Percentiles rank a stretch among this genome's conserved stretches.
phyloP scores from a whole-genome alignment of 108 stramenopile species.

The Pseudonitzschia delicatissima region DNA sequence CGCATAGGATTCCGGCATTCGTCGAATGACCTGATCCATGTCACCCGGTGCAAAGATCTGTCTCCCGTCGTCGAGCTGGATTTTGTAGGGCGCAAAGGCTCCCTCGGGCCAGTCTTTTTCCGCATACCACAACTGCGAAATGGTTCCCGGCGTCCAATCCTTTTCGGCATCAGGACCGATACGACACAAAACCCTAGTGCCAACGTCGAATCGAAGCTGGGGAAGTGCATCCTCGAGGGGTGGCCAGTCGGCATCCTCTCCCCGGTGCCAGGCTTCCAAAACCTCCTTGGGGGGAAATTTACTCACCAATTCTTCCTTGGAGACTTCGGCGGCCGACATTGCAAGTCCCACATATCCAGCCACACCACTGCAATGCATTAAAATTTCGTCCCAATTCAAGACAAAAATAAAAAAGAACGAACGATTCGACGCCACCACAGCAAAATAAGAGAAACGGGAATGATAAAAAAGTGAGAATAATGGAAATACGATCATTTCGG shows the following conservation, averaged over 20 bases:
- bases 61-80: slow-evolving; percentile 84
- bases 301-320: slow-evolving; percentile 56
- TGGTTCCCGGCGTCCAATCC: slow-evolving; percentile 82
- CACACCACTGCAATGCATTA: slow-evolving; percentile 50
- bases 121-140: slow-evolving; percentile 80
- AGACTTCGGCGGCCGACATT: slow-evolving; percentile 71
- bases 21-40: slow-evolving; percentile 72
- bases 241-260: slow-evolving; percentile 86
- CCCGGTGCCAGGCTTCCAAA: slow-evolving; percentile 64
- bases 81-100: slow-evolving; percentile 90
- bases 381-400: no score
- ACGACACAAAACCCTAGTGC: slow-evolving; percentile 74
- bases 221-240: slow-evolving; percentile 62
- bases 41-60: slow-evolving; percentile 90
- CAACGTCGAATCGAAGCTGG: slow-evolving; percentile 73
- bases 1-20: not conserved
- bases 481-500: no score
- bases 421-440: no score
- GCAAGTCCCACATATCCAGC: slow-evolving; percentile 78
- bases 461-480: not conserved
- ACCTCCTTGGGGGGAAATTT: slow-evolving; percentile 67
- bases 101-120: slow-evolving; percentile 84
- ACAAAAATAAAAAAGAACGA: no score
- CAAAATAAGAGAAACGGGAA: no score
- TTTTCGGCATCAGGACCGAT: slow-evolving; percentile 82